Evolutionary conservation across 495 filamentous ascomycete genomes (phyloP), one percentile per base, ranked within the genome.

Genomic region (Barbatosphaeria neglecta): DNA sequence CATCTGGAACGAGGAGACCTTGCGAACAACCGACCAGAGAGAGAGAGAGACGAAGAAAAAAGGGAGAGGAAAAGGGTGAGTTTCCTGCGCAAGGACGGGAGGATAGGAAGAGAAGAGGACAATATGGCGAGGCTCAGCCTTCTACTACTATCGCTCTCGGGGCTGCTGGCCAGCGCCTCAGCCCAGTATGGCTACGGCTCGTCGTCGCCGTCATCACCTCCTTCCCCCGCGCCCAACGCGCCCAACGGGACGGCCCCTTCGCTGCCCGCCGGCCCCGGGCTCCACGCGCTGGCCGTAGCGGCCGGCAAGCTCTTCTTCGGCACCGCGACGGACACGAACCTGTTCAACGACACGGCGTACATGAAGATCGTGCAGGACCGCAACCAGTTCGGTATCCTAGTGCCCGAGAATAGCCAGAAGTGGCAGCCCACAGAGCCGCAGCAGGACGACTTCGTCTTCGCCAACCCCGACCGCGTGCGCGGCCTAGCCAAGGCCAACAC

Each of bases 331-430:
- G 60, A 62, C 25, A 50, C 48, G 18, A 56, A 56, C 41, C 50
- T 51, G 48, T 50, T 60, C 44, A 69, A 55, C 17, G 75, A 83
- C 58, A 46, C 64, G 9, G 35, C 57, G 13, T 84, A 83, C 50
- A 45, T 66, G 13, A 50, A 57, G 6, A 68, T 70, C 50, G 20
- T 72, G 44, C 51, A 51, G 51, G 68, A 79, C 57, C 72, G 61
- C 27, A 58, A 58, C 18, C 77, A 81, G 53, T 80, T 80, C 47
- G 77, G 79, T 23, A 68, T 74, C 52, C 63, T 80, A 41, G 79
- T 77, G 0, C 76, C 77, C 0, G 76, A 69, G 22, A 83, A 83
- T 54, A 67, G 73, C 13, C 68, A 73, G 61, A 82, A 81, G 65
- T 73, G 67, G 68, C 63, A 74, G 19, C 46, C 60, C 33, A 70